Percentiles rank a stretch among this genome's conserved stretches.
Conservation (phyloP, 1,284 basidiomycete species). For the Grifola frondosa region DNA sequence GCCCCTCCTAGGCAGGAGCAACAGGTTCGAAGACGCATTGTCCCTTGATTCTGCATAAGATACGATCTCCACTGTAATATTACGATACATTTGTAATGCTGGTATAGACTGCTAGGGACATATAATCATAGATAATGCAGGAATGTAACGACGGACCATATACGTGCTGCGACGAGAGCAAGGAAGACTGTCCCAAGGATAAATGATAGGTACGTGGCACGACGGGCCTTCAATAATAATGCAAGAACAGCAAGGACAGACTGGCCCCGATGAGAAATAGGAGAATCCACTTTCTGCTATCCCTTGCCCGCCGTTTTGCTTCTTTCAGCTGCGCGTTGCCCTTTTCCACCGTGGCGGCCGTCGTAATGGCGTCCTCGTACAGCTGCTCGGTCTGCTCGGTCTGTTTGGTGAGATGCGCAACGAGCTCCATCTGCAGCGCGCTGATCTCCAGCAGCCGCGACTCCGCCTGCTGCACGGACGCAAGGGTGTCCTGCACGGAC, state of each 20-base stretch:
- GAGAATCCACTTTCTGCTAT: slow-evolving; percentile 80
- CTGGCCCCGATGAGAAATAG: slow-evolving; percentile 87
- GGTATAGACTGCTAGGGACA: neutral
- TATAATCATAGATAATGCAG: neutral
- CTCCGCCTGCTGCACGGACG: slow-evolving; percentile 87
- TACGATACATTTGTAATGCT: slow-evolving; percentile 11
- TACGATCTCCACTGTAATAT: slow-evolving; percentile 11
- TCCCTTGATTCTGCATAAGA: slow-evolving; percentile 16
- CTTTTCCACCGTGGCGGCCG: slow-evolving; percentile 79
- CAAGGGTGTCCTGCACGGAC: slow-evolving; percentile 79
- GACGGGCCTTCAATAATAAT: slow-evolving; percentile 62
- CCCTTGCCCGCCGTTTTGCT: slow-evolving; percentile 78
- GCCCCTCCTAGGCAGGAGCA: slow-evolving; percentile 48
- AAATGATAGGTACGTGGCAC: neutral
- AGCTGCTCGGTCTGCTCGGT: slow-evolving; percentile 88
- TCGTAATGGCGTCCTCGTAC: slow-evolving; percentile 85
- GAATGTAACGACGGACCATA: slow-evolving; percentile 1
- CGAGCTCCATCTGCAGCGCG: slow-evolving; percentile 84
- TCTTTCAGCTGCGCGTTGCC: slow-evolving; percentile 86
- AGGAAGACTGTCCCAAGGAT: neutral
- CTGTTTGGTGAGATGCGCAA: slow-evolving; percentile 82
- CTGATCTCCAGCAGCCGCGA: slow-evolving; percentile 87
- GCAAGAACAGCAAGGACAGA: slow-evolving; percentile 83
- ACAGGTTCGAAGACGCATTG: slow-evolving; percentile 24
- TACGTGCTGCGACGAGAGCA: too few species aligned